Base-by-base conservation (phyloP, 306 rosid species). In the Quillaja saponaria region DNA sequence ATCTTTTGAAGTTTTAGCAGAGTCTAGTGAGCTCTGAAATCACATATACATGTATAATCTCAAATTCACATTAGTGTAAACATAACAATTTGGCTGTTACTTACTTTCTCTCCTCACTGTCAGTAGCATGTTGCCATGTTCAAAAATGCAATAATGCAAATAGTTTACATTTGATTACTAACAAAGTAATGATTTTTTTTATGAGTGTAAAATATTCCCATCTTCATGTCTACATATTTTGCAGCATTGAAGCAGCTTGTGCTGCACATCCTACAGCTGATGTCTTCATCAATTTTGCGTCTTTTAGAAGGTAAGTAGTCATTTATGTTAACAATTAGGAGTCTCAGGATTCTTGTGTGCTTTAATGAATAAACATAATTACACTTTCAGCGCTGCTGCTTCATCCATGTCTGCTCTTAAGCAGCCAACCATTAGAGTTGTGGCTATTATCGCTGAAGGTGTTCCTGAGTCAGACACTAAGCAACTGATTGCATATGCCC, bases 241-340 rank as follows among this genome's bases (percentile, higher is more conserved):
- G 73, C 91, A 89, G 99, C 77, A 73, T 89, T 75, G 99, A 94
- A 72, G 91, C 95, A 35, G 92, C 99, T 72, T 83, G 82, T 67
- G 96, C 97, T 11, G 91, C 97, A 71, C 99, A 94, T 77, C 97
- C 99, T 61, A 94, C 96, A 31, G 99, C 99, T 5, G 99, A 94
- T 81, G 95, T 94, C 77, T 89, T 94, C 74, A 89, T 94, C 90
- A 94, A 94, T 76, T 94, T 94, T 69, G 90, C 99, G 72, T 94
- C 99, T 8, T 94, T 78, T 53, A 83, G 99, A 76, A 94, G 99
- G 99, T 90, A 39, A 28, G 80, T 75, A 51, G 31, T 72, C 21
- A 37, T 66, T 60, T 18, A 12, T 18, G 18, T 60, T n/a, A 49
- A 41, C 13, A 1, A 20, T 19, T 49, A 53, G 6, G 53, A 31